Evolutionary conservation across 1,284 basidiomycete genomes (phyloP).

Genomic region (Tremellales sp.): DNA sequence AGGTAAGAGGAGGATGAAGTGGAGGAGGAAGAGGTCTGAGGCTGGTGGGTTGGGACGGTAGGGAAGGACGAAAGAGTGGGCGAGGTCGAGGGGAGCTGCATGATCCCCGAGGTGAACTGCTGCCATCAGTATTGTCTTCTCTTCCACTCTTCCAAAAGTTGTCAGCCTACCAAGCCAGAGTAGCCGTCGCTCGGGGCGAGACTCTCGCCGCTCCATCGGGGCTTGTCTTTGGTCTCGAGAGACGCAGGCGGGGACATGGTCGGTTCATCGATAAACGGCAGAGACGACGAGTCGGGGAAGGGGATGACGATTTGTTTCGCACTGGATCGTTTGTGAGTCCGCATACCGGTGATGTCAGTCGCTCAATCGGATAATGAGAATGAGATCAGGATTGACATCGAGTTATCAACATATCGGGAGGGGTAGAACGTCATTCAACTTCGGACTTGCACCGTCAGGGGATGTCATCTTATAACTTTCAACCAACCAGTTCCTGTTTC

Average conservation of each 20-base stretch:
- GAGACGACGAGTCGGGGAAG: conserved; percentile 3
- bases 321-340: conserved; percentile 4
- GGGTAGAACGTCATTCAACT: background rate
- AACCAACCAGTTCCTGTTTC: no score
- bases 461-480: no score
- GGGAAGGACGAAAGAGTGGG: conserved; percentile 13
- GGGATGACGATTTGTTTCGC: conserved; percentile 1
- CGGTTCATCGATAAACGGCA: background rate
- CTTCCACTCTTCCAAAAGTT: background rate
- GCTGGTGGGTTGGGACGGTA: background rate
- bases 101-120: conserved; percentile 21
- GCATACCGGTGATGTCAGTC: background rate
- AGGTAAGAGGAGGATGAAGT: conserved; percentile 2
- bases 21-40: conserved; percentile 1
- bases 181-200: conserved; percentile 13
- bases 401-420: background rate
- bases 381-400: background rate
- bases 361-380: background rate
- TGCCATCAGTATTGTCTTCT: background rate
- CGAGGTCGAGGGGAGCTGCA: conserved; percentile 4
- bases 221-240: background rate
- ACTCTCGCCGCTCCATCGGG: conserved; percentile 7
- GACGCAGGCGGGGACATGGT: background rate
- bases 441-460: no score
- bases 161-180: conserved; percentile 16